Evolutionary conservation across 208 protist genomes (phyloP), one percentile per base, ranked within the genome.

Genomic region (Leishmania braziliensis): DNA sequence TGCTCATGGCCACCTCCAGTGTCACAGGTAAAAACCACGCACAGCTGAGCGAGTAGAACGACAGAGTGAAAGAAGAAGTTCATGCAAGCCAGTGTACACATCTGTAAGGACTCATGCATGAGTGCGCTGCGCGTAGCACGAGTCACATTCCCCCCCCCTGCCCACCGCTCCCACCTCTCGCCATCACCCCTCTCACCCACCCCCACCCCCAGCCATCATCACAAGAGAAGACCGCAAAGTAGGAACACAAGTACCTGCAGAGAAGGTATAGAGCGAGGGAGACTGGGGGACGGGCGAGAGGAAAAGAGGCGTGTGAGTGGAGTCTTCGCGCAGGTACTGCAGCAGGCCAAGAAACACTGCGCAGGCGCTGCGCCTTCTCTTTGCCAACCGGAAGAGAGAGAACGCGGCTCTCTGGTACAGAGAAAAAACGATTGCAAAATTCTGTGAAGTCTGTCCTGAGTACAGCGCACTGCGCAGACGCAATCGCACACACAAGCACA

Each of bases 1-100:
- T 79, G 54, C 77, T 81, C 71, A 78, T 85, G 36, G 23, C 46
- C 69, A 54, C 26, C 39, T 33, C 20, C 8, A 73, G 43, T 16
- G 48, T 18, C 51, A 53, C 69, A 16, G 20, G 20, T 51, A 29
- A 20, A 9, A 48, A 76, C 53, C 51, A 54, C 48, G 18, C 5
- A 81, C 18, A 46, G 39, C 29, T 48, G 51, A 74, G 14, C 63
- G 46, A 51, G 54, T 9, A 60, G 5, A 66, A 71, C 18, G 29
- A 48, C 6, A 51, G 46, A 51, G 46, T 29, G 2, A 53, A n/a
- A 51, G 23, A 29, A 1, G 46, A 20, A 73, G 39, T 26, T 29
- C 23, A 73, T 8, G n/a, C 26, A 54, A 29, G 26, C 14, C 20
- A 58, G 16, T 20, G 33, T 5, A n/a, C 39, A 20, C 66, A 23